Percentiles rank a stretch among this genome's conserved stretches.
Evolutionary conservation across 2,329 filamentous ascomycete genomes (phyloP).

Genomic region (Zymoseptoria passerinii): DNA sequence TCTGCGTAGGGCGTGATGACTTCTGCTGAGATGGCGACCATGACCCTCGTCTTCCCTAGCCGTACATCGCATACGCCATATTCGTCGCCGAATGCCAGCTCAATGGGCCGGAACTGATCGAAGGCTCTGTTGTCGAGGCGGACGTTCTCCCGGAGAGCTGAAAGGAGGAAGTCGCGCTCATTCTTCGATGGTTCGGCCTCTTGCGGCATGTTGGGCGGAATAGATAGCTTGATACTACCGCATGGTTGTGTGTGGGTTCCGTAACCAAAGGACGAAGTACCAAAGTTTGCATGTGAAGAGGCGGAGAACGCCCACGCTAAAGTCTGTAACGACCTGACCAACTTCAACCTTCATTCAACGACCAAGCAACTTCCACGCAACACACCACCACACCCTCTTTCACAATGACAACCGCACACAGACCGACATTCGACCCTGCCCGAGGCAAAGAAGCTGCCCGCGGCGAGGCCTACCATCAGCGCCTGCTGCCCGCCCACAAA

Average conservation of each 20-base stretch:
- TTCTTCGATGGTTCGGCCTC: constrained; percentile 85
- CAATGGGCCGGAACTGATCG: constrained; percentile 69
- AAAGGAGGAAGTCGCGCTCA: constrained; percentile 75
- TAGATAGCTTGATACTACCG: not conserved
- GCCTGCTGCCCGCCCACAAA: constrained; percentile 86
- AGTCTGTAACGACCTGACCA: not conserved
- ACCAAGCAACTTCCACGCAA: not conserved
- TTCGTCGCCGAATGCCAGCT: constrained; percentile 78
- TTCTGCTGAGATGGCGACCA: constrained; percentile 80
- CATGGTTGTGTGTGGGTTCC: not conserved
- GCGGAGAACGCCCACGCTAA: not conserved
- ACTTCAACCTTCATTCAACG: not conserved
- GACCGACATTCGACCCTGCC: constrained; percentile 94
- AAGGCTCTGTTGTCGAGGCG: constrained; percentile 76
- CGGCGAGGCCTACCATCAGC: constrained; percentile 91
- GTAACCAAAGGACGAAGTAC: not conserved
- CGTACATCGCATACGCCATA: constrained; percentile 83
- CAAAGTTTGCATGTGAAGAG: constrained; percentile 1
- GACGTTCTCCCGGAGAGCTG: constrained; percentile 71
- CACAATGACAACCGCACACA: constrained; percentile 51
- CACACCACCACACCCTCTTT: constrained; percentile 7
- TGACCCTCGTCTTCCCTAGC: constrained; percentile 82
- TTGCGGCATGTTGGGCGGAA: constrained; percentile 62
- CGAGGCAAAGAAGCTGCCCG: constrained; percentile 90
- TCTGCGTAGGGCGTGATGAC: constrained; percentile 78